Conservation (phyloP, 106 monocot genomes). For the Acorus gramineus region DNA sequence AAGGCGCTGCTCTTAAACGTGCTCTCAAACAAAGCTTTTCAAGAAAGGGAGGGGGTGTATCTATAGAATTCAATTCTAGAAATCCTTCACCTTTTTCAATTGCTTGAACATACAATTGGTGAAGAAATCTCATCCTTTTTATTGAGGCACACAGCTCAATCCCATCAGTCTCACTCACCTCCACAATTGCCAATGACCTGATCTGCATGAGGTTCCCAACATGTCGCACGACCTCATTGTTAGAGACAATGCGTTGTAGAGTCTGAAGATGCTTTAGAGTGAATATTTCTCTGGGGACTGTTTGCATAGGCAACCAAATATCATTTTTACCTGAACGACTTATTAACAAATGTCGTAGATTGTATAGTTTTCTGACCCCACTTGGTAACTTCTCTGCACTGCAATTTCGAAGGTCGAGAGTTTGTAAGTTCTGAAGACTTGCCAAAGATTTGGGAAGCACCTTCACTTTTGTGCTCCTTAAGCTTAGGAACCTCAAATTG, state of each 20-base stretch:
- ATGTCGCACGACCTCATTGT: background rate
- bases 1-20: too few species aligned
- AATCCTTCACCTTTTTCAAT: too few species aligned
- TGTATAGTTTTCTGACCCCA: background rate
- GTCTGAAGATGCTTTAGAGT: conserved; percentile 12
- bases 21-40: too few species aligned
- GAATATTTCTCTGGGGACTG: conserved; percentile 1
- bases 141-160: conserved; percentile 5
- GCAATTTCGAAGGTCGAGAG: conserved; percentile 3
- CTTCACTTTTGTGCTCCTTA: conserved; percentile 14
- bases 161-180: conserved; percentile 8
- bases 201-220: conserved; percentile 7
- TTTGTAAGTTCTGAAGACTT: conserved; percentile 17
- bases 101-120: too few species aligned
- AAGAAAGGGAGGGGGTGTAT: too few species aligned
- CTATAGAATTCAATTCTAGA: too few species aligned
- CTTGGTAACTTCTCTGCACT: conserved; percentile 5
- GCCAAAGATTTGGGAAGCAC: conserved; percentile 9
- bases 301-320: too few species aligned
- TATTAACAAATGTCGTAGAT: conserved; percentile 5
- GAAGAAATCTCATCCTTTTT: conserved; percentile 4
- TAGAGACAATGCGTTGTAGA: conserved; percentile 11
- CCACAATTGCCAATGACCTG: conserved; percentile 10
- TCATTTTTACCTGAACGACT: background rate
- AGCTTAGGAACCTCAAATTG: conserved; percentile 15